Evolutionary conservation across 495 filamentous ascomycete species (phyloP), one percentile per base, ranked within the genome.

Genomic region (Daldinia loculata): DNA sequence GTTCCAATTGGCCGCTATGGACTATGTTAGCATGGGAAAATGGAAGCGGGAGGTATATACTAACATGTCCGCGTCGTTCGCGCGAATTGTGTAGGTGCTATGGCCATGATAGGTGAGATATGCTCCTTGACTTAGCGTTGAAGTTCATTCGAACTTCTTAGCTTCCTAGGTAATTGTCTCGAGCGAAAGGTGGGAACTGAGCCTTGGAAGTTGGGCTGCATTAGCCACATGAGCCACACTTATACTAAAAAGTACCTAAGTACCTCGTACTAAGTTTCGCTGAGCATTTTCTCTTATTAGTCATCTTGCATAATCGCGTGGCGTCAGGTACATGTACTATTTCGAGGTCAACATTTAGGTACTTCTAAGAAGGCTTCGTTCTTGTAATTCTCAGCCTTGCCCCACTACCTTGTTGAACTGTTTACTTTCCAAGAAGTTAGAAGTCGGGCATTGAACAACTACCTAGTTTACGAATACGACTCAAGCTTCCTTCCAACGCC

Each of bases 31-130:
- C 32, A 22, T 57, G 17, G 22, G 30, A 56, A 36, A 27, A 14
- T n/a, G 30, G 53, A 19, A 38, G 14, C 14, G 14, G 11, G 29
- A 41, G 12, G 41, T 61, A 45, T 66, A 66, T 59, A 88, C 93
- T 78, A 85, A 98, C 95, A 99, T 74, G 92, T 86, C 80, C 93
- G 90, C 78, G 94, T 97, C 79, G 88, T 89, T 81, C 93, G 88
- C 70, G 95, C 95, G 64, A 98, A 92, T 82, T 92, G 91, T 63
- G 95, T 98, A 48, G 95, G 93, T 82, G 95, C 92, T 82, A 98
- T 95, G 69, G 82, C 78, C 83, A 85, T 85, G 59, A 38, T 74
- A 52, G 71, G 62, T 70, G 67, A 66, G 60, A 22, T 76, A 17
- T 62, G 56, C 48, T 76, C 38, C 57, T 74, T 50, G 69, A 56